Base-by-base conservation (phyloP, 345 rosid species). In the Dimocarpus longan region DNA sequence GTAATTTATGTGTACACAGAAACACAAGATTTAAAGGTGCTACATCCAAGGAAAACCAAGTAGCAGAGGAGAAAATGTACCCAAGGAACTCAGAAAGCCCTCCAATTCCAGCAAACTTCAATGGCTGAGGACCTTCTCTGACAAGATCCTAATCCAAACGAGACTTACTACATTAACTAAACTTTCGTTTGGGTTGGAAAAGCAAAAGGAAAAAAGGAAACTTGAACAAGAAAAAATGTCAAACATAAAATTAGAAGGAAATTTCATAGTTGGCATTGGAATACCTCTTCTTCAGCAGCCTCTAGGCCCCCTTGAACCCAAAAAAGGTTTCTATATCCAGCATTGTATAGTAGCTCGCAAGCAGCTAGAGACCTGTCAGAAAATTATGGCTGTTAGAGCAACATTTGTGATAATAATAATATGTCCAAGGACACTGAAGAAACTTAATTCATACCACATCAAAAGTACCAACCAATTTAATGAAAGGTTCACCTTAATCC, bases 261-360 rank as follows among this genome's bases (percentile, higher is more conserved):
- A 43, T 68, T 26, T 32, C 18, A 40, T 77, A 60, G 24, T 84
- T 70, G 43, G 77, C 52, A 77, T 10, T 76, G 10, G 60, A 72
- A 80, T 77, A 93, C 98, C 91, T 93, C 97, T 73, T 91, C 98
- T 90, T 90, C 94, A 71, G 98, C 94, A 5, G 91, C 86, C 83
- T 95, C 98, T 59, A 95, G 84, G 63, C 97, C 98, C 46, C 98
- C 95, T 87, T 92, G 98, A 79, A 95, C 89, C 98, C 95, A 93
- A 85, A 92, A 95, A 74, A 95, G 84, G 87, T 90, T 95, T 84
- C 80, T 84, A 78, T 92, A 95, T 32, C 98, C 98, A 69, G 93
- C 87, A 84, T 89, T 90, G 70, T 65, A 81, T 13, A 95, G 85
- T 62, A 89, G 81, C 80, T 95, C 98, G 39, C 97, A 95, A 68